phyloP scores from a whole-genome alignment of 2,329 filamentous ascomycete species.

The Sphaerulina populicola region DNA sequence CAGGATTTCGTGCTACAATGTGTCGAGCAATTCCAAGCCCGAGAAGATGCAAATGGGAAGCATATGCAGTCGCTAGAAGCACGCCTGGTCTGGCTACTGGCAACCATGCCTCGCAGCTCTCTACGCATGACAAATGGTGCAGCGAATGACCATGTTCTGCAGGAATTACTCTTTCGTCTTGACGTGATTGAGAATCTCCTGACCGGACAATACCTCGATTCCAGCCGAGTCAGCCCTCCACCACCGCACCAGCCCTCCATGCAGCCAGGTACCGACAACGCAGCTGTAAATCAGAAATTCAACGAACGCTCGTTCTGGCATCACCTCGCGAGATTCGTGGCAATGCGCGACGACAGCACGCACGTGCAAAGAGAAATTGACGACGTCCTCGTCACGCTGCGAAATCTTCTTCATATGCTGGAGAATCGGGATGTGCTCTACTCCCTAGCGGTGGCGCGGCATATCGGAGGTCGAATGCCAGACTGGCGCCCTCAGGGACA shows the following conservation, averaged over 20 bases:
- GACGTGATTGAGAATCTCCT: slow-evolving; percentile 68
- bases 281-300: slow-evolving; percentile 25
- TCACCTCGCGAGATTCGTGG: slow-evolving; percentile 63
- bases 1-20: slow-evolving; percentile 60
- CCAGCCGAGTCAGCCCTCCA: slow-evolving; percentile 46
- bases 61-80: slow-evolving; percentile 47
- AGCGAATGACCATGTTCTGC: slow-evolving; percentile 39
- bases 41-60: slow-evolving; percentile 17
- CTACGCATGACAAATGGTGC: slow-evolving; percentile 40
- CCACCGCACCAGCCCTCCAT: slow-evolving; percentile 32
- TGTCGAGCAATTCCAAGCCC: slow-evolving; percentile 39
- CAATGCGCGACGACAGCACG: slow-evolving; percentile 51
- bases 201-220: slow-evolving; percentile 61
- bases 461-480: slow-evolving; percentile 55
- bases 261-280: slow-evolving; percentile 29
- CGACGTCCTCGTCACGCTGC: slow-evolving; percentile 55
- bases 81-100: slow-evolving; percentile 52
- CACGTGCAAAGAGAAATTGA: slow-evolving; percentile 51
- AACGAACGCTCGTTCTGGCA: slow-evolving; percentile 74
- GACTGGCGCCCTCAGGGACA: slow-evolving; percentile 34
- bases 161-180: slow-evolving; percentile 58
- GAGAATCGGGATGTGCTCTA: slow-evolving; percentile 90
- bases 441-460: slow-evolving; percentile 71
- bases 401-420: slow-evolving; percentile 64
- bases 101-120: slow-evolving; percentile 39